These are phyloP conservation scores for Mitragyna speciosa DNA, from an alignment of 257 asterid species.

Conservation along the genomic window DNA sequence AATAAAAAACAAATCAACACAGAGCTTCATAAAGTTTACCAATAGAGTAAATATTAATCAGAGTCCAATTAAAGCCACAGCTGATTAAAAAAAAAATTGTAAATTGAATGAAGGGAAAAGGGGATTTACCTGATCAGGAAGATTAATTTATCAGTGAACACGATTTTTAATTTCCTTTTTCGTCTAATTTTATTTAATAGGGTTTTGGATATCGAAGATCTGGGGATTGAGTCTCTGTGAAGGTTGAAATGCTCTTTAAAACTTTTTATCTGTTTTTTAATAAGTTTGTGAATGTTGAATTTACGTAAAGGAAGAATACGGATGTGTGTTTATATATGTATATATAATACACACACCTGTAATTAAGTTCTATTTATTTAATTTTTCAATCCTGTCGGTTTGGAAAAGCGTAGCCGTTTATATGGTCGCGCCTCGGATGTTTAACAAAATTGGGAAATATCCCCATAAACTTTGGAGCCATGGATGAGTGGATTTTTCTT, in stretches of 20 bases:
- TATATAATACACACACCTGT: not conserved
- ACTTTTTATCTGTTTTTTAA: not conserved
- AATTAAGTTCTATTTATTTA: not conserved
- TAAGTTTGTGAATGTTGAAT: not conserved
- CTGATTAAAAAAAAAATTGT: not conserved
- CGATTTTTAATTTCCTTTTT: not conserved
- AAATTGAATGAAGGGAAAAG: not conserved
- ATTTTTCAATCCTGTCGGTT: too few species aligned
- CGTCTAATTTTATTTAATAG: not conserved
- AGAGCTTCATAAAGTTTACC: not conserved
- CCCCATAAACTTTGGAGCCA: not conserved
- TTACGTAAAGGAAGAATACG: not conserved
- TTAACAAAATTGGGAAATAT: too few species aligned
- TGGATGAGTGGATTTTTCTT: too few species aligned
- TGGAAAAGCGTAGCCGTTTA: too few species aligned
- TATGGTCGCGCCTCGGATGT: not conserved
- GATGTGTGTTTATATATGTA: too few species aligned
- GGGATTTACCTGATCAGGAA: conserved; percentile 10
- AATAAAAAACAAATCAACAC: not conserved
- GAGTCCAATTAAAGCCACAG: not conserved
- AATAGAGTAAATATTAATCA: not conserved
- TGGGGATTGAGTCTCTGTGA: not conserved
- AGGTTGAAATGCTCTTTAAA: not conserved
- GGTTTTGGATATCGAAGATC: conserved; percentile 11
- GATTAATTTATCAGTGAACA: not conserved